Percentiles rank a stretch among this genome's conserved stretches.
Evolutionary conservation across 2,329 filamentous ascomycete genomes (phyloP).

Genomic region (Fusarium sp.): DNA sequence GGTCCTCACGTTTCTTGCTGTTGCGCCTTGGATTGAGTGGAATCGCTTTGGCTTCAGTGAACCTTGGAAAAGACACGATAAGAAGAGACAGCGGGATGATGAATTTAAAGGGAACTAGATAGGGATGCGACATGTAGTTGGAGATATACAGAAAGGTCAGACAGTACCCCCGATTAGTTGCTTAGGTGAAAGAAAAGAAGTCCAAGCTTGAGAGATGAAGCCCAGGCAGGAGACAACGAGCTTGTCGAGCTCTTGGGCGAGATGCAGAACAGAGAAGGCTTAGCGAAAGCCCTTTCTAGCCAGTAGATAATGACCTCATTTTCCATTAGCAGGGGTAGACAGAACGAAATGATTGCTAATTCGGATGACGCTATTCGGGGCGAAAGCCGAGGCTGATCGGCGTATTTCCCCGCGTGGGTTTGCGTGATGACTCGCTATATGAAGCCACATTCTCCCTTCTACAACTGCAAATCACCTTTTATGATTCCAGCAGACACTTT

Average conservation of each 20-base stretch:
- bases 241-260: neutral
- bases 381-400: neutral
- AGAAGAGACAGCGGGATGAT: no score
- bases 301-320: neutral
- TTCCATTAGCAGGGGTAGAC: fast-evolving
- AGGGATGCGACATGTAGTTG: no score
- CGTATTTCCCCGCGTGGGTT: neutral
- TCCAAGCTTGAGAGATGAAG: neutral
- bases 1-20: no score
- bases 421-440: neutral
- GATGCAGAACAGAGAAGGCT: neutral
- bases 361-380: neutral
- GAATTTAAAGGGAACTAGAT: no score
- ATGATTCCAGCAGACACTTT: neutral
- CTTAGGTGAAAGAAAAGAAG: neutral
- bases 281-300: neutral
- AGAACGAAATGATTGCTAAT: neutral
- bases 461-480: neutral
- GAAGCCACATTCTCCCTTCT: neutral
- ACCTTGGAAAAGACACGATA: no score
- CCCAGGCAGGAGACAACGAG: neutral
- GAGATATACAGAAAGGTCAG: no score
- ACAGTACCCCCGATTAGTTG: no score
- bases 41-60: no score
- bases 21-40: no score